Base-by-base conservation (phyloP, 1,139 yeast genomes). In the Williopsis jadinii region DNA sequence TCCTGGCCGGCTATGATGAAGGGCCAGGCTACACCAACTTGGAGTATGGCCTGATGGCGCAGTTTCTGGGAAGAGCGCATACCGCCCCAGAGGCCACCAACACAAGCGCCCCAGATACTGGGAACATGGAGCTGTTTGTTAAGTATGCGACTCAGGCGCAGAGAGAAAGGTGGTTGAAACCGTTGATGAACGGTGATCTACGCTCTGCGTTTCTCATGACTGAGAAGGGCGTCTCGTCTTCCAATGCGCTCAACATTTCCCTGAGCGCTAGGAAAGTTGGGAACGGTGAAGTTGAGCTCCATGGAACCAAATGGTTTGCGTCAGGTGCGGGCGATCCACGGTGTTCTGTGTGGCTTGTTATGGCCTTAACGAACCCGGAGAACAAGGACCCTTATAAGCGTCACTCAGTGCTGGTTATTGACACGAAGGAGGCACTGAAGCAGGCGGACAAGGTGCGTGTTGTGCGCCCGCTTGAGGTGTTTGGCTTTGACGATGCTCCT, bases 271-370 rank as follows among this genome's bases (percentile, higher is more conserved):
- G 46, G 15, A 54, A 55, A 45, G 48, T 49, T 28, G 54, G 56
- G 26, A 74, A 75, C 8, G 77, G 77, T 3, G 69, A 75, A 49
- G 77, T 70, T 50, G 77, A 78, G 3, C 52, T 81, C 37, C 77
- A 76, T 48, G 88, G 88, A 10, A 70, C 77, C 48, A 81, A 81
- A 56, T 81, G 87, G 87, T 80, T 81, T 71, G 82, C 84, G 2
- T 76, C 84, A 0, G 86, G 86, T 28, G 86, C 85, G 31, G 86
- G 84, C 15, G 86, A 81, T 58, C 85, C 85, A 24, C 68, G 83
- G 43, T 72, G 80, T 58, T 53, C 66, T 30, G 75, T 73, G 13
- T 76, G 84, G 81, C 65, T 81, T 41, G 74, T 77, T n/a, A 78
- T 81, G 83, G 81, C 84, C 49, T 70, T 77, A 57, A 79, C 84